These are phyloP conservation scores for Lichtheimia ramosa DNA, from an alignment of 371 early-diverging fungal genomes.

Conservation along the genomic window DNA sequence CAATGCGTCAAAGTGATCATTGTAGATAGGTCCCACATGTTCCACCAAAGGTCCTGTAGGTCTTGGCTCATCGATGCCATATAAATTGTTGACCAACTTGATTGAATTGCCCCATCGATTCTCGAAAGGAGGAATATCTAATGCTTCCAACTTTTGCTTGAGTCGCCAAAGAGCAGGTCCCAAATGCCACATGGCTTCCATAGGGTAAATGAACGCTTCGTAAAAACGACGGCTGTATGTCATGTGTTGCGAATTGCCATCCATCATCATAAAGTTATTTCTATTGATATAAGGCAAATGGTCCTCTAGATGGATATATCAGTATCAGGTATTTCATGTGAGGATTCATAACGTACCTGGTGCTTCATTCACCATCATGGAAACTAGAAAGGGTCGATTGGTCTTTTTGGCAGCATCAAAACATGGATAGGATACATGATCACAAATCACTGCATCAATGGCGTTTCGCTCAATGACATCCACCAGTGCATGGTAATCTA, in stretches of 20 bases:
- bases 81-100: constrained; percentile 24
- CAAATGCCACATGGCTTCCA: not conserved
- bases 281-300: constrained; percentile 27
- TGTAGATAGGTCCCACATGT: constrained; percentile 33
- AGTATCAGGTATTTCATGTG: not conserved
- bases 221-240: constrained; percentile 15
- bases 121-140: too few species aligned
- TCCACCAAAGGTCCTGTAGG: constrained; percentile 32
- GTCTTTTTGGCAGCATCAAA: constrained; percentile 9
- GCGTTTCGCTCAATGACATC: too few species aligned
- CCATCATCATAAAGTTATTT: not conserved
- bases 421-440: constrained; percentile 7
- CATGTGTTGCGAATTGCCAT: constrained; percentile 15
- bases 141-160: too few species aligned
- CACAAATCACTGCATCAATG: constrained; percentile 14
- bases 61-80: constrained; percentile 24
- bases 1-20: constrained; percentile 17
- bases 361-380: constrained; percentile 3
- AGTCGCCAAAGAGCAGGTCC: too few species aligned
- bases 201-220: constrained; percentile 19
- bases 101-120: constrained; percentile 2
- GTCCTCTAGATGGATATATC: constrained; percentile 4
- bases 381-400: constrained; percentile 7
- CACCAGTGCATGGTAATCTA: too few species aligned
- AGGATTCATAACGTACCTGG: too few species aligned